phyloP scores from a whole-genome alignment of 345 rosid species.

The Hibiscus trionum region DNA sequence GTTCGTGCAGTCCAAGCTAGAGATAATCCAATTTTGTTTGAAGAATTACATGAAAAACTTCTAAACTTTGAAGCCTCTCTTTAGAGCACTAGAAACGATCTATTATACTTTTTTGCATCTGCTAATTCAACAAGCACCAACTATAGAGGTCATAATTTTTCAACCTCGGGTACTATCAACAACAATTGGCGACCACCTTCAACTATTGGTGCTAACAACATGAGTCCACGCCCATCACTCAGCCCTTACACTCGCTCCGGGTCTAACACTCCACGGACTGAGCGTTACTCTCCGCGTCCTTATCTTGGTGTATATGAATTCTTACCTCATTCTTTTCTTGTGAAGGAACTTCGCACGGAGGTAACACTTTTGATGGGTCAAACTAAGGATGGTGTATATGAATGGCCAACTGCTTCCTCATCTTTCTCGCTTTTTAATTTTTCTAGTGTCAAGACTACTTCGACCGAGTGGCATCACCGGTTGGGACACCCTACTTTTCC shows the following conservation, averaged over 20 bases:
- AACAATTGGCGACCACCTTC: neutral
- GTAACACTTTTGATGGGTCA: too few relatives aligned
- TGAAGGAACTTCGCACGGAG: too few relatives aligned
- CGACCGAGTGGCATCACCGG: too few relatives aligned
- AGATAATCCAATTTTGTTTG: neutral
- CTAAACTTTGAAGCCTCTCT: neutral
- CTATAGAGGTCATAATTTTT: neutral
- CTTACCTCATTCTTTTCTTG: too few relatives aligned
- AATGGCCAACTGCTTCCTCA: too few relatives aligned
- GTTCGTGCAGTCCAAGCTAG: neutral
- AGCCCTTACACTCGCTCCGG: fast-evolving
- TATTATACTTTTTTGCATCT: neutral
- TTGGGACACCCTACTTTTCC: too few relatives aligned
- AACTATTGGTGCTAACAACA: too few relatives aligned
- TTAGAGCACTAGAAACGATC: neutral
- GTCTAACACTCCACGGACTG: too few relatives aligned
- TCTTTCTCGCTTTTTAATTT: too few relatives aligned
- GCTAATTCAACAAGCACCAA: neutral
- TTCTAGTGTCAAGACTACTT: too few relatives aligned
- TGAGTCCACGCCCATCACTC: neutral
- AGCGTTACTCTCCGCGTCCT: neutral
- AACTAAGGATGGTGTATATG: too few relatives aligned
- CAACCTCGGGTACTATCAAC: neutral
- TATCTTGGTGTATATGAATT: neutral
- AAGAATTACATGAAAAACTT: neutral